These are phyloP conservation scores for Salix arbutifolia DNA, from an alignment of 345 rosid species.

Conservation along the genomic window DNA sequence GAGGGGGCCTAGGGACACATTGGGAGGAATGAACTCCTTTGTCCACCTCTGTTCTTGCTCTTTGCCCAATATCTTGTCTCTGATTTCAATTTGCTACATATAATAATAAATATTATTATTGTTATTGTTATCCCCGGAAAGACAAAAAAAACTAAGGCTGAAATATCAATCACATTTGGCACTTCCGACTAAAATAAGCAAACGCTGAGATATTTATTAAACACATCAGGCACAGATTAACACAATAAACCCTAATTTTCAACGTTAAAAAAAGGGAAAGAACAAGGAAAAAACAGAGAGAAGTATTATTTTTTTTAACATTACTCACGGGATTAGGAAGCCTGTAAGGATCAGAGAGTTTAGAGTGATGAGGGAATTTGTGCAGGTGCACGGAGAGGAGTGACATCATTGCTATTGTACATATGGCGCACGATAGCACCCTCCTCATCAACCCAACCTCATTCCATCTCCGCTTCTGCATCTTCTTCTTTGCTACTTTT, in stretches of 20 bases:
- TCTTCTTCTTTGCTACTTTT: background rate
- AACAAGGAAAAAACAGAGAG: background rate
- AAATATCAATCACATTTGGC: background rate
- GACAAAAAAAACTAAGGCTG: background rate
- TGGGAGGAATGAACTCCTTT: constrained; percentile 50
- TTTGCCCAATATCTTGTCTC: constrained; percentile 19
- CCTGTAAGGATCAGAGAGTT: constrained; percentile 37
- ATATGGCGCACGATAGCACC: constrained; percentile 3
- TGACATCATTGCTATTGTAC: background rate
- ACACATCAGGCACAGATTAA: background rate
- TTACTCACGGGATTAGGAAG: constrained; percentile 42
- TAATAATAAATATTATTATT: background rate
- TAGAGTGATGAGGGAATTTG: background rate
- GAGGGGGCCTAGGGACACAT: constrained; percentile 39
- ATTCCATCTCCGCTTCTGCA: background rate
- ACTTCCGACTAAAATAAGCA: background rate
- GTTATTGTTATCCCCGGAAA: background rate
- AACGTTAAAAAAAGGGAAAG: background rate
- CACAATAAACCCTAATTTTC: background rate
- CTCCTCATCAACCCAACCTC: background rate
- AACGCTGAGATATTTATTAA: background rate
- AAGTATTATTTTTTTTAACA: background rate
- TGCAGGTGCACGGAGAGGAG: constrained; percentile 2
- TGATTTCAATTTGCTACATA: constrained; percentile 34
- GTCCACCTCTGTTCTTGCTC: constrained; percentile 44